Evolutionary conservation across 495 filamentous ascomycete species (phyloP), one percentile per base, ranked within the genome.

Genomic region (Coniosporium apollinis): DNA sequence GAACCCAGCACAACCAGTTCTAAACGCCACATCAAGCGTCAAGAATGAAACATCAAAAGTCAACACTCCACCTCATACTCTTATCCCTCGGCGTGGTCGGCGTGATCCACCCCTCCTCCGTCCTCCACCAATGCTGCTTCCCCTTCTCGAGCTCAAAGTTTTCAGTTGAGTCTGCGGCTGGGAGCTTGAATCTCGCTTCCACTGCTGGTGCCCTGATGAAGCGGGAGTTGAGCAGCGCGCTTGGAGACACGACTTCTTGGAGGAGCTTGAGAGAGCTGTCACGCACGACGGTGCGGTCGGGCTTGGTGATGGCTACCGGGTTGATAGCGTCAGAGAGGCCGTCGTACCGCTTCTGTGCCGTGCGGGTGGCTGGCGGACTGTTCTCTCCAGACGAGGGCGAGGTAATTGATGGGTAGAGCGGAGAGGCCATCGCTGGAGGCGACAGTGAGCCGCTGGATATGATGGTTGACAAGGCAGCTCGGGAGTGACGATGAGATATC

Each of bases 41-140:
- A 13, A 21, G 16, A 14, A 26, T 42, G 28, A 17, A 15, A 20
- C n/a, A 28, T 48, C 43, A 57, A 20, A 57, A 47, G 36, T 57
- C 54, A 34, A 57, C 47, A 39, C 52, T 55, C 51, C 51, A 55
- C 35, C 54, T 33, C 38, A 46, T 38, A 36, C 38, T 47, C 22
- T 42, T 40, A 38, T 47, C 51, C 20, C 44, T 41, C 28, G 25
- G 36, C 33, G 24, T 38, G 2, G 26, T 41, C 19, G 5, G 28
- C 11, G 13, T 19, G 1, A n/a, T 32, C 19, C 17, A 14, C 9
- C 29, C 25, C 29, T 16, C 37, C 34, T 33, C 37, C 13, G 29
- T 22, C 14, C 9, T 39, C n/a, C 26, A 35, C 22, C 39, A 36
- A 41, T 8, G 15, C 34, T 2, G 22, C 22, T 6, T 33, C 26